A percentile compares a stretch with the other conserved stretches of the same genome.
These are phyloP conservation scores for Anethum foeniculum DNA, from an alignment of 140 eudicot genomes.

Conservation along the genomic window DNA sequence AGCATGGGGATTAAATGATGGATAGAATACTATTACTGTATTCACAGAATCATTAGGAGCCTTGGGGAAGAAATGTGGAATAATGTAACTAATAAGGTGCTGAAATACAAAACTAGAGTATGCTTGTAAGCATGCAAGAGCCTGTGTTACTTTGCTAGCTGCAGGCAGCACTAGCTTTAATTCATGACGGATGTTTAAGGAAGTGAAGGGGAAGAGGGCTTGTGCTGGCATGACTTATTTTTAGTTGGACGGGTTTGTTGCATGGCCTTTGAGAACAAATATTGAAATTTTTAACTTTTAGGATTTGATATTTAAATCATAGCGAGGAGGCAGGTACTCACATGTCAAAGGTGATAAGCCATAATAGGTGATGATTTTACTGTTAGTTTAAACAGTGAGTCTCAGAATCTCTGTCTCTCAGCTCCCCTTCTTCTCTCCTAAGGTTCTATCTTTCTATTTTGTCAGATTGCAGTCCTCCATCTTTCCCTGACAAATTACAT, in stretches of 20 bases:
- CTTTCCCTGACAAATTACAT: background rate
- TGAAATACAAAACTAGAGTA: background rate
- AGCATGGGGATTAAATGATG: background rate
- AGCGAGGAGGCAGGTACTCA: background rate
- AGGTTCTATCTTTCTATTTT: background rate
- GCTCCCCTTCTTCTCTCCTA: background rate
- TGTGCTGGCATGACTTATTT: background rate
- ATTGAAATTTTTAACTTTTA: background rate
- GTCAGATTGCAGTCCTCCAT: background rate
- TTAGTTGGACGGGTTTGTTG: background rate
- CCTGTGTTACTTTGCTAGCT: background rate
- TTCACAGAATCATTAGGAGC: background rate
- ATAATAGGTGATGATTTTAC: background rate
- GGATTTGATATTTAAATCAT: background rate
- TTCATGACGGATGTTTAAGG: background rate
- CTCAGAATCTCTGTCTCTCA: background rate
- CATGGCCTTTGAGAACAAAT: background rate
- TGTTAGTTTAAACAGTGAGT: background rate
- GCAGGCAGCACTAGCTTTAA: background rate
- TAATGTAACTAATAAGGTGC: background rate
- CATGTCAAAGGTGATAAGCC: background rate
- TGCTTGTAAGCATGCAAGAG: slow-evolving; percentile 2
- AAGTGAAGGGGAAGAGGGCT: background rate
- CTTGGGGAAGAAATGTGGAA: background rate
- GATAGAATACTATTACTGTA: background rate